Evolutionary conservation across 2,329 filamentous ascomycete genomes (phyloP).

Genomic region (Scorias spongiosa): DNA sequence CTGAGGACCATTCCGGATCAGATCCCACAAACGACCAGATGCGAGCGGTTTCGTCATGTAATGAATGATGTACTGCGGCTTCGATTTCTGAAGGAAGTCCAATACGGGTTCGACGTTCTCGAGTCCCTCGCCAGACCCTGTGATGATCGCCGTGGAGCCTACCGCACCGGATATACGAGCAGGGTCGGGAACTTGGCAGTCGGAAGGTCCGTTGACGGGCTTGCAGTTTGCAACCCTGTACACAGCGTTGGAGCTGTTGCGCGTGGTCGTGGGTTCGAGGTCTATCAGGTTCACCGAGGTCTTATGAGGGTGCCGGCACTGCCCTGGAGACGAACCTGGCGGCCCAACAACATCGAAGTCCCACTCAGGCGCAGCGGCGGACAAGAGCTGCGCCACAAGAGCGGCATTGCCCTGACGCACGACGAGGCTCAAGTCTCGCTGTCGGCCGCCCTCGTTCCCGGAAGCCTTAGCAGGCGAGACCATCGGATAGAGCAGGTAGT

Average conservation of each 20-base stretch:
- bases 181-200: neutral
- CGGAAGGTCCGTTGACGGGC: neutral
- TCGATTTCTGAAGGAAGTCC: constrained; percentile 17
- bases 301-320: neutral
- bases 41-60: constrained; percentile 20
- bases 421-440: constrained; percentile 8
- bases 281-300: neutral
- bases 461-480: constrained; percentile 5
- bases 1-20: constrained; percentile 18
- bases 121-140: constrained; percentile 17
- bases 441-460: neutral
- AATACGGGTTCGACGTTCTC: constrained; percentile 19
- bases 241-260: neutral
- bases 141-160: constrained; percentile 15
- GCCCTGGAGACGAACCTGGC: neutral
- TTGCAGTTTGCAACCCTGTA: neutral
- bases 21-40: constrained; percentile 18
- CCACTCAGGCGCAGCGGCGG: constrained; percentile 16
- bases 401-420: constrained; percentile 17
- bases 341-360: constrained; percentile 16
- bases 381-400: constrained; percentile 19
- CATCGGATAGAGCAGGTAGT: constrained; percentile 19
- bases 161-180: neutral
- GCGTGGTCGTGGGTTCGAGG: neutral
- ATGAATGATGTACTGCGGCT: constrained; percentile 18